Evolutionary conservation across 1,284 basidiomycete genomes (phyloP), one percentile per base, ranked within the genome.

Genomic region (Anthracocystis panici-leucophaei): DNA sequence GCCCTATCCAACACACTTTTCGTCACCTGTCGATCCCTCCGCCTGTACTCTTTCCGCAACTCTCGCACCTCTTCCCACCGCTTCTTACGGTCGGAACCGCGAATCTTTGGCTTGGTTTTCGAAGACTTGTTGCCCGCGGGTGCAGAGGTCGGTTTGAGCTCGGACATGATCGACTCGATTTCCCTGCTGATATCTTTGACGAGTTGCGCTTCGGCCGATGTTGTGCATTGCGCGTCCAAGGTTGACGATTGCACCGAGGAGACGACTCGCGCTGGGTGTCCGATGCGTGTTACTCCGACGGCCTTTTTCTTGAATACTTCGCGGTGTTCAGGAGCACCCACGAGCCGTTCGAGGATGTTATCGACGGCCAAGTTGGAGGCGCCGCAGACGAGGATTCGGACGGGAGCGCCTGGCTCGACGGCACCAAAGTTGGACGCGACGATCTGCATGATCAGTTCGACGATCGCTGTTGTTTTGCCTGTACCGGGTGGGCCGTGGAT

Each of bases 401-500:
- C 85, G 0, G 92, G 65, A 2, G 31, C 20, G 23, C 51, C 57
- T 7, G 31, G 40, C 25, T 65, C 73, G 11, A 48, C 55, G 2
- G 73, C 65, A 11, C 73, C 73, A 0, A 63, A 29, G 55, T 75
- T 71, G 29, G 68, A 71, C 7, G 69, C 67, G 16, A 78, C 82
- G 14, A 84, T 71, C 60, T 85, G 83, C 51, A 83, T 66, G 49
- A 85, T 78, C 11, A 85, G 68, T 59, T 85, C 83, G 21, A 92
- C 93, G 12, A 83, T 62, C 0, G 76, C 73, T 3, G 75, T 81
- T 5, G 77, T 84, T 60, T 82, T 82, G 11, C 84, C 84, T 0
- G 85, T 86, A 1, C 89, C 95, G 65, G 96, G 95, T 6, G 96
- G 96, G 0, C 96, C 95, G 82, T 97, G 95, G n/a, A 99, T 95